A percentile compares a stretch with the other conserved stretches of the same genome.
These are phyloP conservation scores for Vachellia collinsii DNA, from an alignment of 306 rosid species.

Conservation along the genomic window DNA sequence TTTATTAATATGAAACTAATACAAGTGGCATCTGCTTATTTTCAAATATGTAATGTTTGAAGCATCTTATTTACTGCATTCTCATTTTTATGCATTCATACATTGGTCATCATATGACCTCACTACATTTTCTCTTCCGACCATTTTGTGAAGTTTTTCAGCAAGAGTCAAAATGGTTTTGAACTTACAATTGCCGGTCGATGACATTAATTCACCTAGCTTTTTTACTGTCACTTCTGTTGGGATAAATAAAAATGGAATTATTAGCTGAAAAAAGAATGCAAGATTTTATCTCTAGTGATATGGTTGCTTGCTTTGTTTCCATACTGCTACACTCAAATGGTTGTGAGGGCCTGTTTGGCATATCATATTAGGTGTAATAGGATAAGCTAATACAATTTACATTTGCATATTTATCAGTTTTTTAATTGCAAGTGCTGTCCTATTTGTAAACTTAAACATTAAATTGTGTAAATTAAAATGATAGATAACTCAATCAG, in stretches of 20 bases:
- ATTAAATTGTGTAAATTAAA: too few relatives aligned
- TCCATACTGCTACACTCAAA: not conserved
- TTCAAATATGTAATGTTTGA: conserved; percentile 10
- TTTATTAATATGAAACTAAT: not conserved
- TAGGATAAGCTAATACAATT: not conserved
- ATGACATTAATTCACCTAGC: conserved; percentile 14
- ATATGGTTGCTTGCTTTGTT: conserved; percentile 21
- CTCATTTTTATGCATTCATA: conserved; percentile 4
- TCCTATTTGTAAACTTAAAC: too few relatives aligned
- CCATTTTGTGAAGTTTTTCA: conserved; percentile 3
- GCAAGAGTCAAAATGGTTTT: conserved; percentile 30
- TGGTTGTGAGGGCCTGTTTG: too few relatives aligned
- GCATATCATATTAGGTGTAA: not conserved
- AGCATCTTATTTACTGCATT: conserved; percentile 21
- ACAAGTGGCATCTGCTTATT: conserved; percentile 12
- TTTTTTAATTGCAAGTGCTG: too few relatives aligned
- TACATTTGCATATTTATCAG: too few relatives aligned
- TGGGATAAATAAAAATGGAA: conserved; percentile 2
- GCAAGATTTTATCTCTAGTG: not conserved
- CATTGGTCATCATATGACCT: conserved; percentile 14
- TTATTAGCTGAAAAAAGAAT: not conserved
- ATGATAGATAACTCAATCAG: too few relatives aligned
- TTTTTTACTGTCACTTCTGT: conserved; percentile 22
- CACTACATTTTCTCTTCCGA: conserved; percentile 8
- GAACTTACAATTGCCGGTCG: conserved; percentile 25